A percentile compares a stretch with the other conserved stretches of the same genome.
These are phyloP conservation scores for Boletus barrowsii DNA, from an alignment of 768 basidiomycete species.

Conservation along the genomic window DNA sequence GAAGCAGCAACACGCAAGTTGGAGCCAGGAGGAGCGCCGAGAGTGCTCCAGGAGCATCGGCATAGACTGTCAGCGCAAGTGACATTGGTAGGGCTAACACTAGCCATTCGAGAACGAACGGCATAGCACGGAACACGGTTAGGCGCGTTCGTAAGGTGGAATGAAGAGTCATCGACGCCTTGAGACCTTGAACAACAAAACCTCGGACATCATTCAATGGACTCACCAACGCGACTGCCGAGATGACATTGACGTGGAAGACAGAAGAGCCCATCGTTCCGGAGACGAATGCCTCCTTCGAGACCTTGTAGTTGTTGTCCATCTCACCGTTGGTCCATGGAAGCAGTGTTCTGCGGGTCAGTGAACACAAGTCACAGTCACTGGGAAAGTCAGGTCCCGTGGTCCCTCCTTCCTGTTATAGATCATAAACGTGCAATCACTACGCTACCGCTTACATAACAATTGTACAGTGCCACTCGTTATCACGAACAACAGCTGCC, in stretches of 20 bases:
- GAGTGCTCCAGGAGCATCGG: conserved; percentile 52
- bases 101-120: conserved; percentile 52
- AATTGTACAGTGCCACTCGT: too few species aligned
- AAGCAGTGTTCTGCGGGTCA: too few species aligned
- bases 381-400: too few species aligned
- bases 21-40: conserved; percentile 47
- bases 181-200: conserved; percentile 19
- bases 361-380: too few species aligned
- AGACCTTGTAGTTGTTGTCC: conserved; percentile 56
- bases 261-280: conserved; percentile 70
- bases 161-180: conserved; percentile 76
- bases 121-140: conserved; percentile 34
- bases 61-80: conserved; percentile 75
- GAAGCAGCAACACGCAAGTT: conserved; percentile 41
- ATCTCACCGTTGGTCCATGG: neutral
- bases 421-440: too few species aligned
- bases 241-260: conserved; percentile 63
- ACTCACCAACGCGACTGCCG: conserved; percentile 62
- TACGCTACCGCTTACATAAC: too few species aligned
- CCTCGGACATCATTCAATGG: neutral
- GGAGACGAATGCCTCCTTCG: conserved; percentile 82
- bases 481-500: too few species aligned
- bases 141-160: conserved; percentile 54
- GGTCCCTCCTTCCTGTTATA: too few species aligned
- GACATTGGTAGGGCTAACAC: conserved; percentile 76